phyloP scores from a whole-genome alignment of 805 yeast genomes.

The Candida maltosa region DNA sequence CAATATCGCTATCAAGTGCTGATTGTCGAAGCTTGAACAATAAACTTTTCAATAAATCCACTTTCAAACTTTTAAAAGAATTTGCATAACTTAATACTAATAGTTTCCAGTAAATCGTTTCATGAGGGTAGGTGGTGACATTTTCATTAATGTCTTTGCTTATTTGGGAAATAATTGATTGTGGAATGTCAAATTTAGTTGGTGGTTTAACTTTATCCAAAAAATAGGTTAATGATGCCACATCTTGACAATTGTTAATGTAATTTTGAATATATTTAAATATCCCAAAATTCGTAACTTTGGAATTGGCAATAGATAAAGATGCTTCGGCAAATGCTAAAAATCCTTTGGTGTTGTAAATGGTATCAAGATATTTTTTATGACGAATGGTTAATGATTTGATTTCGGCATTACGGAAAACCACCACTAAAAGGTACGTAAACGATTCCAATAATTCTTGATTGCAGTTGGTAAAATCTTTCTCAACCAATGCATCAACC shows the following conservation, averaged over 20 bases:
- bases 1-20: conserved; percentile 5
- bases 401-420: conserved; percentile 55
- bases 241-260: conserved; percentile 27
- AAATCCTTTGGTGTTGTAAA: conserved; percentile 36
- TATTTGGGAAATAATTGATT: neutral
- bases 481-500: conserved; percentile 18
- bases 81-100: conserved; percentile 27
- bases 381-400: conserved; percentile 47
- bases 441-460: conserved; percentile 24
- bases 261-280: conserved; percentile 46
- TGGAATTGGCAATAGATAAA: conserved; percentile 40
- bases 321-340: conserved; percentile 47
- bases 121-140: neutral
- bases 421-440: conserved; percentile 44
- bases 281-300: conserved; percentile 42
- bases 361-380: conserved; percentile 37
- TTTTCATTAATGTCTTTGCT: neutral
- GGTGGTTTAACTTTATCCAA: conserved; percentile 7
- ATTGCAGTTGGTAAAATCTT: conserved; percentile 8
- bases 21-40: neutral
- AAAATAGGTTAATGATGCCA: conserved; percentile 28
- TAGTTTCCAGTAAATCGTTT: conserved; percentile 46
- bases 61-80: neutral
- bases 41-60: neutral
- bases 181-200: conserved; percentile 5